Evolutionary conservation across 176 grass and related monocot genomes (phyloP).

Genomic region (Aechmea fasciata): DNA sequence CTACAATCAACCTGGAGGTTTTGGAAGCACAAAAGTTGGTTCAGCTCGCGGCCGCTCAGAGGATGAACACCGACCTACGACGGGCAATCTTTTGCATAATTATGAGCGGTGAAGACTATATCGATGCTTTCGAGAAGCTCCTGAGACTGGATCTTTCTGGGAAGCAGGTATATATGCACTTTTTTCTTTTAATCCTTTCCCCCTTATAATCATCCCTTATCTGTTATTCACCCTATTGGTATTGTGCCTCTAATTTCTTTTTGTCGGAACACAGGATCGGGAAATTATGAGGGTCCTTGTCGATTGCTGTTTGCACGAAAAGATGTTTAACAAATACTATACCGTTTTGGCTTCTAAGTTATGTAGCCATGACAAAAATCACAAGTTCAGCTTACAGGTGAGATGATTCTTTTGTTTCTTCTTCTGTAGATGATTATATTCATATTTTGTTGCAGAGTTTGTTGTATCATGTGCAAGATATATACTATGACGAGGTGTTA

Average conservation of each 20-base stretch:
- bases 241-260: background rate
- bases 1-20: slow-evolving; percentile 52
- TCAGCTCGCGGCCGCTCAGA: slow-evolving; percentile 65
- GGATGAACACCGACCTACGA: slow-evolving; percentile 87
- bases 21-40: slow-evolving; percentile 73
- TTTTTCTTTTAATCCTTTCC: background rate
- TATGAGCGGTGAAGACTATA: slow-evolving; percentile 82
- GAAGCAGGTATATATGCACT: slow-evolving; percentile 47
- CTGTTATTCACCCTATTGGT: background rate
- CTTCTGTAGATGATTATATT: background rate
- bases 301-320: slow-evolving; percentile 90
- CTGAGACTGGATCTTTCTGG: slow-evolving; percentile 72
- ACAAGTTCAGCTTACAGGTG: slow-evolving; percentile 93
- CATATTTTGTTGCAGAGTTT: background rate
- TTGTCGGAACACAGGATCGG: slow-evolving; percentile 43
- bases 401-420: background rate
- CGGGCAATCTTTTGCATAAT: slow-evolving; percentile 95
- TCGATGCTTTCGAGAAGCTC: slow-evolving; percentile 98
- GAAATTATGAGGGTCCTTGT: slow-evolving; percentile 95
- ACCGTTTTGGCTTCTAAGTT: slow-evolving; percentile 70
- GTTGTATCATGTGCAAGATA: too few species aligned
- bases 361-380: slow-evolving; percentile 87
- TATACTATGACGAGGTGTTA: too few species aligned
- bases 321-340: slow-evolving; percentile 97
- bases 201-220: slow-evolving; percentile 1